Percentiles rank a stretch among this genome's conserved stretches.
Conservation (phyloP, 2,329 filamentous ascomycete genomes). For the Thermochaetoides dissita region DNA sequence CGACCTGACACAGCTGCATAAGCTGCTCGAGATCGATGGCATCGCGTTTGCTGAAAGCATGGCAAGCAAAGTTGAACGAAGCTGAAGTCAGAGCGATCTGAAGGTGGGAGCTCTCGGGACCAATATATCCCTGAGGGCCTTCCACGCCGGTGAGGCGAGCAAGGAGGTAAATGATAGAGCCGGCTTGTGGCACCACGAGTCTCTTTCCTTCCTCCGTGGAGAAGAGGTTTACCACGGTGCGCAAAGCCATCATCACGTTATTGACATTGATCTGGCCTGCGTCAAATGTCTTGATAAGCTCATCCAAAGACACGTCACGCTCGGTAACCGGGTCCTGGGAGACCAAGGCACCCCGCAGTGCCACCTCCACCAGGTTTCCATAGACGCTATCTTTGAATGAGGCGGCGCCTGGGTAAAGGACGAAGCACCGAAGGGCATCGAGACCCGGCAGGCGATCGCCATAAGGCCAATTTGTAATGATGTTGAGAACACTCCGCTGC, state of each 20-base stretch:
- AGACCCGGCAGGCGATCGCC: slow-evolving; percentile 69
- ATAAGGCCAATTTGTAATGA: slow-evolving; percentile 68
- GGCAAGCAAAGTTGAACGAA: slow-evolving; percentile 72
- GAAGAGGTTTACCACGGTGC: slow-evolving; percentile 74
- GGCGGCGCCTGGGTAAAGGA: slow-evolving; percentile 54
- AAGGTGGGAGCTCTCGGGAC: slow-evolving; percentile 58
- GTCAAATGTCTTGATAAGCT: slow-evolving; percentile 12
- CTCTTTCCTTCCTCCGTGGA: slow-evolving; percentile 56
- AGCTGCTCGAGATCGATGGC: slow-evolving; percentile 29
- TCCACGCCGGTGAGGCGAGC: slow-evolving; percentile 44
- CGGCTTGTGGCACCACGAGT: slow-evolving; percentile 43
- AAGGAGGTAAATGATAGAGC: slow-evolving; percentile 48
- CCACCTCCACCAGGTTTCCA: slow-evolving; percentile 45
- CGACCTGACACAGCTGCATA: slow-evolving; percentile 34
- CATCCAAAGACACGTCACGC: slow-evolving; percentile 1
- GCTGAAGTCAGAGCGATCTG: slow-evolving; percentile 70
- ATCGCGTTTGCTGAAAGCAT: slow-evolving; percentile 41
- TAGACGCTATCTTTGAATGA: slow-evolving; percentile 38
- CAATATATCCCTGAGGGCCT: slow-evolving; percentile 34
- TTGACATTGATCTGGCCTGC: slow-evolving; percentile 53
- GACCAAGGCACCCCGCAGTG: slow-evolving; percentile 25
- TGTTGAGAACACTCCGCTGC: slow-evolving; percentile 44
- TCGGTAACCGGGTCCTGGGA: slow-evolving; percentile 25
- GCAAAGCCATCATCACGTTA: slow-evolving; percentile 74
- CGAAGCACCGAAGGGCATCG: slow-evolving; percentile 74